These are phyloP conservation scores for Yamadazyma phyllophila DNA, from an alignment of 805 yeast genomes.

Conservation along the genomic window DNA sequence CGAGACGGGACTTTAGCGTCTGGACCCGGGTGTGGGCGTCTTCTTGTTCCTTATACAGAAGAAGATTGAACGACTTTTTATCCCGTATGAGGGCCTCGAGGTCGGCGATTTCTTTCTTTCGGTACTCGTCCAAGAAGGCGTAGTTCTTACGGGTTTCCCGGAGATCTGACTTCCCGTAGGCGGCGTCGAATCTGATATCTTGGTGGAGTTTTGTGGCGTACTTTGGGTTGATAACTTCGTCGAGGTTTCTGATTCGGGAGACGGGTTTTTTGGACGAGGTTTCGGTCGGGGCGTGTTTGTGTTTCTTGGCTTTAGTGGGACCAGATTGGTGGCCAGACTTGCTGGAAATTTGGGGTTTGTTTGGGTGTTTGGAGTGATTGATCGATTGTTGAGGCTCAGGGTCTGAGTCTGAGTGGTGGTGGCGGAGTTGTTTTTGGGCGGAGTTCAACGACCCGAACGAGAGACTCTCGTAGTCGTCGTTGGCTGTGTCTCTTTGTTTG, in stretches of 20 bases:
- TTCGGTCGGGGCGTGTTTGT: conserved; percentile 88
- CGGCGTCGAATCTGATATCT: conserved; percentile 89
- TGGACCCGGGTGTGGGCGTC: conserved; percentile 57
- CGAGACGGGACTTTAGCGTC: conserved; percentile 65
- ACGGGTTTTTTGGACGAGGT: conserved; percentile 71
- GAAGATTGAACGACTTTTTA: conserved; percentile 40
- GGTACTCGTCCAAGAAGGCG: conserved; percentile 80
- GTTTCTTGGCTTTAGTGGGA: too few species aligned
- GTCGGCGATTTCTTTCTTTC: conserved; percentile 66
- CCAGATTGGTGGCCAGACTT: too few species aligned
- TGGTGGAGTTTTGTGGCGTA: conserved; percentile 48
- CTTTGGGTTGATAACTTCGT: conserved; percentile 52
- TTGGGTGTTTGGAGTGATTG: background rate
- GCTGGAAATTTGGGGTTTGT: background rate
- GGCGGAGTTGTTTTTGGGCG: conserved; percentile 43
- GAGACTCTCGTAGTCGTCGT: conserved; percentile 50
- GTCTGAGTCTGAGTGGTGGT: background rate
- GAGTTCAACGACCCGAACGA: conserved; percentile 64
- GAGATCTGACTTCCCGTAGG: conserved; percentile 80
- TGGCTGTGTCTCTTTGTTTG: conserved; percentile 41
- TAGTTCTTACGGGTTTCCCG: conserved; percentile 70
- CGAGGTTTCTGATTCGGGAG: conserved; percentile 67
- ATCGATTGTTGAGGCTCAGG: background rate
- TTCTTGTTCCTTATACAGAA: conserved; percentile 46
- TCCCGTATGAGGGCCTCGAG: conserved; percentile 58